Percentiles rank a stretch among this genome's conserved stretches.
Evolutionary conservation across 1,284 basidiomycete genomes (phyloP).

Genomic region (Microbotryum saponariae): DNA sequence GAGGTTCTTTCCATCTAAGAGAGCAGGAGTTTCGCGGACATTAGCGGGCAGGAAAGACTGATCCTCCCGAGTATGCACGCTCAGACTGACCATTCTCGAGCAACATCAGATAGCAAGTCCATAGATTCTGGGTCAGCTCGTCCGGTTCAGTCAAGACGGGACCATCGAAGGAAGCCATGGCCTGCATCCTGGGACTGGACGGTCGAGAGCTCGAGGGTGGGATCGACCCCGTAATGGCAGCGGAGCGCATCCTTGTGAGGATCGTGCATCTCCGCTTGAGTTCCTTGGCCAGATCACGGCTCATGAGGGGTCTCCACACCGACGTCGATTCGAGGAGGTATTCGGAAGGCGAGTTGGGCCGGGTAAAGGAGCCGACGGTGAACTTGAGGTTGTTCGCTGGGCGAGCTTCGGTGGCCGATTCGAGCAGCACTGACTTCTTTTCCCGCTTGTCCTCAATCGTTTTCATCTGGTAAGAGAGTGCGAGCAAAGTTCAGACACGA

Average conservation of each 20-base stretch:
- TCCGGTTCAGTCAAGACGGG: slow-evolving; percentile 22
- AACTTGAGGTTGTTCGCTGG: slow-evolving; percentile 24
- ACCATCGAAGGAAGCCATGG: slow-evolving; percentile 13
- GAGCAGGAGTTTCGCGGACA: background rate
- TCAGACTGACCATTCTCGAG: slow-evolving; percentile 44
- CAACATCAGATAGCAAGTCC: slow-evolving; percentile 45
- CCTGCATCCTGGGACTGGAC: slow-evolving; percentile 23
- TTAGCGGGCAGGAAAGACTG: background rate
- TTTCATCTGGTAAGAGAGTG: slow-evolving; percentile 31
- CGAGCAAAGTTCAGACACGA: slow-evolving; percentile 12
- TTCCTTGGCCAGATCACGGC: slow-evolving; percentile 25
- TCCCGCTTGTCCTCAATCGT: slow-evolving; percentile 38
- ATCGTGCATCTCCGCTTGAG: slow-evolving; percentile 28
- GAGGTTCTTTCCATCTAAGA: slow-evolving; percentile 42
- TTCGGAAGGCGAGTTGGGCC: slow-evolving; percentile 18
- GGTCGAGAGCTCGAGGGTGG: slow-evolving; percentile 22
- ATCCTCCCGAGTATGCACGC: background rate
- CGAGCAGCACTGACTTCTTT: slow-evolving; percentile 30
- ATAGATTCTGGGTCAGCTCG: slow-evolving; percentile 40
- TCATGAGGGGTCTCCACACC: slow-evolving; percentile 26
- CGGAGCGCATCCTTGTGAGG: slow-evolving; percentile 21
- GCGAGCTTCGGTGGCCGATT: slow-evolving; percentile 24
- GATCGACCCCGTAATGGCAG: slow-evolving; percentile 8
- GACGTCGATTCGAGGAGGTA: slow-evolving; percentile 6
- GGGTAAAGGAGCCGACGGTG: slow-evolving; percentile 16